These are phyloP conservation scores for Phytophthora cactorum DNA, from an alignment of 352 stramenopile genomes.

Conservation along the genomic window DNA sequence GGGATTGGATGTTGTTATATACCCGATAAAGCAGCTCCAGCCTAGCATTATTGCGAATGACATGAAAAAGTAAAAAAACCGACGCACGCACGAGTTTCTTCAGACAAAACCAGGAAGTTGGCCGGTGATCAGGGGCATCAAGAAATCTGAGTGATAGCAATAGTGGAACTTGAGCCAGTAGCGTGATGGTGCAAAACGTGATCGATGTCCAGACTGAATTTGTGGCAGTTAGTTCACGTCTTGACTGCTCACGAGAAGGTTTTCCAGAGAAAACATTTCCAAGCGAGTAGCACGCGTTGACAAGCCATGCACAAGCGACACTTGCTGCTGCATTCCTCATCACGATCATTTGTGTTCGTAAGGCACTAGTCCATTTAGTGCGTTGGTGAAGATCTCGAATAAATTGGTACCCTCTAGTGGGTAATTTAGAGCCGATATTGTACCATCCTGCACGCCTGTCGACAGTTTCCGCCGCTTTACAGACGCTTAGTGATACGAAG, in stretches of 20 bases:
- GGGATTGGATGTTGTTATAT: constrained; percentile 6
- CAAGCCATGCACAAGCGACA: constrained; percentile 18
- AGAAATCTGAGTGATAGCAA: constrained; percentile 22
- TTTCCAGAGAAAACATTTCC: constrained; percentile 29
- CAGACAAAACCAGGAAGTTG: constrained; percentile 21
- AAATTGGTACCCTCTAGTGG: neutral
- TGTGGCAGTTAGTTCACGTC: constrained; percentile 12
- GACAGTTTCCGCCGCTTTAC: too few relatives aligned
- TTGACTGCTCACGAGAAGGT: constrained; percentile 16
- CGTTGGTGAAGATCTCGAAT: neutral
- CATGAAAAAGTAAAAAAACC: constrained; percentile 12
- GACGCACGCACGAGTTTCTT: constrained; percentile 14
- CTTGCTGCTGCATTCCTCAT: constrained; percentile 18
- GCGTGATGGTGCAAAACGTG: constrained; percentile 12
- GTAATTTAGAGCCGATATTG: too few relatives aligned
- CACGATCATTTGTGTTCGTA: constrained; percentile 10
- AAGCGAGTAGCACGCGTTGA: constrained; percentile 13
- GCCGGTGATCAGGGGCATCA: constrained; percentile 7
- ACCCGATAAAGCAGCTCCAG: constrained; percentile 9
- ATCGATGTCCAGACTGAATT: constrained; percentile 20
- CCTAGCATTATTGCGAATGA: constrained; percentile 10
- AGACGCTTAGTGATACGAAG: too few relatives aligned
- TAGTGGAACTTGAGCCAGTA: constrained; percentile 11
- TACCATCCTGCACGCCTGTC: too few relatives aligned
- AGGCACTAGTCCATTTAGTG: constrained; percentile 1